Conservation (phyloP, 2,329 filamentous ascomycete genomes). For the Apiospora sp. region DNA sequence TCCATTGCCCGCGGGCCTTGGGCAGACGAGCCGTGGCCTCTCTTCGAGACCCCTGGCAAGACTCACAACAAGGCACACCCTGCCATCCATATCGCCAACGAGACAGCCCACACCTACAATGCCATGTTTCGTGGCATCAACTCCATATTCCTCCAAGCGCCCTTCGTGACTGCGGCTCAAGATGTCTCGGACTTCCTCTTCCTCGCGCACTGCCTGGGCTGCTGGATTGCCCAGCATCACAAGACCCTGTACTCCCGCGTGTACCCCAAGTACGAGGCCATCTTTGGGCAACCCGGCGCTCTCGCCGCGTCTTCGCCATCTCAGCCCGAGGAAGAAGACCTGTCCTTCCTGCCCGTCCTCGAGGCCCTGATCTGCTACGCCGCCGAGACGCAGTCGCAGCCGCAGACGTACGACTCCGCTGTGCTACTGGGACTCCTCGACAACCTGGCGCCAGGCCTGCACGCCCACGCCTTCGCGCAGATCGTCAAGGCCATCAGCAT, state of each 20-base stretch:
- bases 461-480: slow-evolving; percentile 31
- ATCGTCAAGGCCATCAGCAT: slow-evolving; percentile 29
- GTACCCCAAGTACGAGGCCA: slow-evolving; percentile 41
- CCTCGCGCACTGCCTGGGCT: slow-evolving; percentile 41
- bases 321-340: slow-evolving; percentile 31
- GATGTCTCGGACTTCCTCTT: slow-evolving; percentile 45
- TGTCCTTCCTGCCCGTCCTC: slow-evolving; percentile 26
- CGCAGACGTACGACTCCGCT: slow-evolving; percentile 29
- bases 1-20: slow-evolving; percentile 34
- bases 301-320: slow-evolving; percentile 27
- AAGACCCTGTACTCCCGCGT: slow-evolving; percentile 40
- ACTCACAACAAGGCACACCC: slow-evolving; percentile 35
- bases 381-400: slow-evolving; percentile 26
- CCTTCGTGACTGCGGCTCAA: slow-evolving; percentile 36
- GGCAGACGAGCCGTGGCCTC: slow-evolving; percentile 41
- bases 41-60: slow-evolving; percentile 38
- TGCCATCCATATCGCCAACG: slow-evolving; percentile 41
- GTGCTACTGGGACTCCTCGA: slow-evolving; percentile 29
- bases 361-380: slow-evolving; percentile 29
- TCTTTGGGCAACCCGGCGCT: slow-evolving; percentile 34
- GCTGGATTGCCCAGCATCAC: slow-evolving; percentile 44
- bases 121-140: slow-evolving; percentile 47
- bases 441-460: slow-evolving; percentile 30
- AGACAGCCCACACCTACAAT: slow-evolving; percentile 46
- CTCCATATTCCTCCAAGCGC: slow-evolving; percentile 46